A percentile compares a stretch with the other conserved stretches of the same genome.
phyloP scores from a whole-genome alignment of 352 stramenopile species.

The Phytophthora idaei region DNA sequence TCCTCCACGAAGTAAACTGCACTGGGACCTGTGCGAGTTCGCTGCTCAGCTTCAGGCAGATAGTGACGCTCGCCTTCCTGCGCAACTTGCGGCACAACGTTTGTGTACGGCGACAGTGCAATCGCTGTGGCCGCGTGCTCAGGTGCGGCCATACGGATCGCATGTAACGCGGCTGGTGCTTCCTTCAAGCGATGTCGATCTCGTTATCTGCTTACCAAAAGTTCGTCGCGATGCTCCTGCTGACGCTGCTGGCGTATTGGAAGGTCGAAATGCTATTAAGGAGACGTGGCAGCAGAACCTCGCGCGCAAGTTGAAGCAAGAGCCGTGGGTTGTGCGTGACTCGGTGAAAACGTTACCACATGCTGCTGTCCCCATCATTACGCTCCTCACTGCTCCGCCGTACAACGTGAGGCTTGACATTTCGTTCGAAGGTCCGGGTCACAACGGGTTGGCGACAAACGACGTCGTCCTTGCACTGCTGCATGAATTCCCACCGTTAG shows the following conservation, averaged over 20 bases:
- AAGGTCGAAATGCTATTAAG: constrained; percentile 98
- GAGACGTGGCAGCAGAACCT: constrained; percentile 98
- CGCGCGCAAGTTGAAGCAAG: constrained; percentile 93
- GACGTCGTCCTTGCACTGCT: constrained; percentile 92
- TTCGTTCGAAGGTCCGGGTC: constrained; percentile 95
- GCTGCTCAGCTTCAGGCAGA: constrained; percentile 79
- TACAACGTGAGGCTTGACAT: constrained; percentile 94
- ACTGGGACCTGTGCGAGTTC: constrained; percentile 90
- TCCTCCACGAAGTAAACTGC: constrained; percentile 82
- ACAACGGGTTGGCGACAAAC: constrained; percentile 96
- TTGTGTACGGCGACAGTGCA: constrained; percentile 85
- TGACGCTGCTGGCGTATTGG: constrained; percentile 94
- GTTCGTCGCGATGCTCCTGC: constrained; percentile 95
- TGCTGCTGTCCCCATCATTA: constrained; percentile 97
- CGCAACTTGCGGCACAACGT: constrained; percentile 77
- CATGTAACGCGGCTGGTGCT: constrained; percentile 96
- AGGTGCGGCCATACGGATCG: constrained; percentile 97
- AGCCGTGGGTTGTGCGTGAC: constrained; percentile 91
- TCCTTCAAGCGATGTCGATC: constrained; percentile 96
- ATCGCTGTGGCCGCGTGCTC: constrained; percentile 93
- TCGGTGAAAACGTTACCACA: constrained; percentile 98
- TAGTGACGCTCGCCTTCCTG: constrained; percentile 65
- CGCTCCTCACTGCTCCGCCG: constrained; percentile 84
- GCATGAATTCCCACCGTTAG: constrained; percentile 93
- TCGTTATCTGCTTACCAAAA: constrained; percentile 98